Base-by-base conservation (phyloP, 345 rosid species). In the Populus simonii region DNA sequence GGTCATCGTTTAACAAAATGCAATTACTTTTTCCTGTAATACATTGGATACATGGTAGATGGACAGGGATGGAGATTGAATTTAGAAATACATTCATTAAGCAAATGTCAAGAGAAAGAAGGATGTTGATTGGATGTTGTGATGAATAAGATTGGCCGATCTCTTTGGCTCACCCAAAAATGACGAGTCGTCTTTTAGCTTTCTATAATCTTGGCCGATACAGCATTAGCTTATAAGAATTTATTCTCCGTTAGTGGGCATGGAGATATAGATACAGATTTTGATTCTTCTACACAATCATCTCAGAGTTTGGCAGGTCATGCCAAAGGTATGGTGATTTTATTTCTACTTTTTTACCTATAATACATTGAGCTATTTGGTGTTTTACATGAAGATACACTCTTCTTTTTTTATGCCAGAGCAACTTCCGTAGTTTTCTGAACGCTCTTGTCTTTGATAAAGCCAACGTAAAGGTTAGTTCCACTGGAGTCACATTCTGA, bases 381-480 rank as follows among this genome's bases (percentile, higher is more conserved):
- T 55, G 71, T 15, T 70, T 25, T 76, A 47, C 72, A 68, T 72
- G 22, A 65, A 36, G 18, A 63, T 75, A 68, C 33, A 55, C 68
- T 29, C 39, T 1, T 63, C 12, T 15, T 49, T 76, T 74, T 74
- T 77, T 85, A 88, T 45, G 88, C 88, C 36, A 87, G 83, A 55
- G 89, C 87, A 79, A 86, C 89, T 73, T 85, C 89, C 83, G 78
- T 85, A 49, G 25, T 78, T 77, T 84, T 79, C 74, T 74, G 71
- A 61, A 27, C 74, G 22, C 59, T 80, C 84, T 81, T 86, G 79
- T 83, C 77, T 79, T 55, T 82, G 85, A 91, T 82, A 70, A 90
- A 86, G 53, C 98, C 91, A 70, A 93, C 88, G 75, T 87, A 90
- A 79, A 93, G 88, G 78, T 89, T 71, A 49, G 89, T 87, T 72